phyloP scores from a whole-genome alignment of 2,329 filamentous ascomycete genomes.

The Fusarium lyarnte region DNA sequence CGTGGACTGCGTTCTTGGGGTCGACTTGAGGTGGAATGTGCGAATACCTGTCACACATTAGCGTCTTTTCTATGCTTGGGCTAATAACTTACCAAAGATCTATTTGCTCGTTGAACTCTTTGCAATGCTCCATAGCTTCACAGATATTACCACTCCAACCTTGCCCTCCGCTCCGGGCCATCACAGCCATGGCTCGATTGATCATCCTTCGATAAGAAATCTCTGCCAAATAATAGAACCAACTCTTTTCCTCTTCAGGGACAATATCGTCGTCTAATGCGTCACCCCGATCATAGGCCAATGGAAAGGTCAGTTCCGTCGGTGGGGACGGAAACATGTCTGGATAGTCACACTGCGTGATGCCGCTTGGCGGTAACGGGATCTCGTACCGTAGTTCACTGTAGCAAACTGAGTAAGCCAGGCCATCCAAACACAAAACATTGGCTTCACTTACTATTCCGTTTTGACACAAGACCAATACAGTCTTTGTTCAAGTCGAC shows the following conservation, averaged over 20 bases:
- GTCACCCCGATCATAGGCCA: neutral
- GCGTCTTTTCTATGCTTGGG: neutral
- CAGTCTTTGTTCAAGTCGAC: neutral
- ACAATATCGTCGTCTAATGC: neutral
- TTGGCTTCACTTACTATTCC: neutral
- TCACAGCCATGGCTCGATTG: neutral
- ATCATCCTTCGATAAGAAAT: neutral
- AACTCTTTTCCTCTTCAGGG: neutral
- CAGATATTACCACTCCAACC: neutral
- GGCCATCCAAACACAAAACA: rapidly evolving
- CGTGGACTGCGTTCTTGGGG: neutral
- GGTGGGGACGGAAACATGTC: neutral
- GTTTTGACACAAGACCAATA: neutral
- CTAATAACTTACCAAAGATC: neutral
- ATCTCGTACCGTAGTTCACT: neutral
- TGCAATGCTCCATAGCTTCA: neutral
- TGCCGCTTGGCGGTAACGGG: neutral
- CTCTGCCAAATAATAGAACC: neutral
- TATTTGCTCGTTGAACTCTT: neutral
- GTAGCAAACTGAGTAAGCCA: rapidly evolving
- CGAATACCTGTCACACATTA: neutral
- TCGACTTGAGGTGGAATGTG: neutral
- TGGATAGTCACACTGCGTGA: neutral
- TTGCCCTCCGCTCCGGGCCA: neutral
- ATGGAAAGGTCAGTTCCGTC: neutral